phyloP scores from a whole-genome alignment of 768 basidiomycete species.

The Boletus rufocinnamomeus region DNA sequence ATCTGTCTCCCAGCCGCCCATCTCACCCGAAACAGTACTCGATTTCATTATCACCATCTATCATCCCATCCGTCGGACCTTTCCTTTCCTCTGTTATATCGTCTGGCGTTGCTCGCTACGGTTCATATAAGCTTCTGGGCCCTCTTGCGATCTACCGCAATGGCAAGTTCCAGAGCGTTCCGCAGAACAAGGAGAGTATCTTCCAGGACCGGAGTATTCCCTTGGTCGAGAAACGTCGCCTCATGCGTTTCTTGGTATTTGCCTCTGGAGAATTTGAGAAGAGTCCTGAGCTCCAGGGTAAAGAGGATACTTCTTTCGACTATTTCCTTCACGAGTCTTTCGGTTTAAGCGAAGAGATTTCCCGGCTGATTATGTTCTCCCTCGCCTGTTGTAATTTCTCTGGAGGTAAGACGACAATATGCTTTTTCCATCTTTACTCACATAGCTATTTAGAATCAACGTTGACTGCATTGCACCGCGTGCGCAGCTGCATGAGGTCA shows the following conservation, averaged over 20 bases:
- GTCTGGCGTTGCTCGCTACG: conserved; percentile 87
- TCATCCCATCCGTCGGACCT: conserved; percentile 79
- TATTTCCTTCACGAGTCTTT: conserved; percentile 69
- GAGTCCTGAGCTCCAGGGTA: conserved; percentile 56
- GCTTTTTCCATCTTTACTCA: conserved; percentile 7
- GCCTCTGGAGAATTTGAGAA: conserved; percentile 74
- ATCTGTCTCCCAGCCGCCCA: conserved; percentile 45
- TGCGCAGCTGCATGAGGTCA: conserved; percentile 74
- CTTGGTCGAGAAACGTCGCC: conserved; percentile 80
- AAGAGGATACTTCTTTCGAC: conserved; percentile 56
- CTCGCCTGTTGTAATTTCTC: conserved; percentile 68
- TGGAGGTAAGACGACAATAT: conserved; percentile 46
- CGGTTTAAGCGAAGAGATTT: conserved; percentile 56
- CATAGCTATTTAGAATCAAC: conserved; percentile 55
- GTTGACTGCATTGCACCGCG: conserved; percentile 62
- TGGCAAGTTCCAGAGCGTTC: conserved; percentile 60
- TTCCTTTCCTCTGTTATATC: conserved; percentile 76
- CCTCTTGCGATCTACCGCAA: conserved; percentile 62
- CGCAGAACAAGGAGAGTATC: conserved; percentile 88
- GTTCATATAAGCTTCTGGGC: conserved; percentile 85
- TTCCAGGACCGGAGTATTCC: conserved; percentile 82
- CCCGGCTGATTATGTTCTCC: conserved; percentile 69
- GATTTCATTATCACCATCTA: conserved; percentile 78
- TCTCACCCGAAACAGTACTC: conserved; percentile 76
- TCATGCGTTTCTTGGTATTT: conserved; percentile 92